Base-by-base conservation (phyloP, 805 yeast species). In the Cyberlindnera saturnus region DNA sequence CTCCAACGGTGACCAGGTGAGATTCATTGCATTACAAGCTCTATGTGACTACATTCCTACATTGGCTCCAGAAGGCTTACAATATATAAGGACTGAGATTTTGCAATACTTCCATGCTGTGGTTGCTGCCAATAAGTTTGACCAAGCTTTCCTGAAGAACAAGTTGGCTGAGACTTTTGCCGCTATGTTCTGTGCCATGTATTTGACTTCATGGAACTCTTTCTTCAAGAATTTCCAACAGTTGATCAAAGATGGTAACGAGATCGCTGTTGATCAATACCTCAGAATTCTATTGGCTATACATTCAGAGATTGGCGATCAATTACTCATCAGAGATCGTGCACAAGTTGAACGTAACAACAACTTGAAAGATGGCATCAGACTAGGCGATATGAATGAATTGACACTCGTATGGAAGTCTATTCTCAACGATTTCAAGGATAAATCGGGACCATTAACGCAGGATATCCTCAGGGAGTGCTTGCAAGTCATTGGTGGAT, bases 301-400 rank as follows among this genome's bases (percentile, higher is more conserved):
- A 47, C 97, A 93, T 61, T 81, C 82, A 26, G 96, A 90, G 64
- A 88, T 93, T 52, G 99, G 96, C 30, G 99, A 93, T 61, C 93
- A 86, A 59, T 74, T 90, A 51, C 84, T 89, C 50, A 66, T 80
- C 29, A 77, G 95, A 54, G 77, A 83, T 10, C 78, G 78, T 51
- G 76, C 75, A 19, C 62, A 73, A 14, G 76, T 75, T 36, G 81
- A 80, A 37, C 76, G 86, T 55, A 86, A 85, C 61, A 82, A 75
- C 52, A 64, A 68, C 36, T 69, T 93, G 47, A 93, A 93, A 59
- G 99, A 93, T 63, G 70, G 77, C 20, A 82, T 93, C 52, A 75
- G 99, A 62, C 71, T 72, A 11, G 73, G 78, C 40, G 97, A 89
- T 60, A 82, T 91, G 81, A 66, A 70, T 17, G 61, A 67, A 9